Conservation (phyloP, 805 yeast species). For the Cyberlindnera veronae region DNA sequence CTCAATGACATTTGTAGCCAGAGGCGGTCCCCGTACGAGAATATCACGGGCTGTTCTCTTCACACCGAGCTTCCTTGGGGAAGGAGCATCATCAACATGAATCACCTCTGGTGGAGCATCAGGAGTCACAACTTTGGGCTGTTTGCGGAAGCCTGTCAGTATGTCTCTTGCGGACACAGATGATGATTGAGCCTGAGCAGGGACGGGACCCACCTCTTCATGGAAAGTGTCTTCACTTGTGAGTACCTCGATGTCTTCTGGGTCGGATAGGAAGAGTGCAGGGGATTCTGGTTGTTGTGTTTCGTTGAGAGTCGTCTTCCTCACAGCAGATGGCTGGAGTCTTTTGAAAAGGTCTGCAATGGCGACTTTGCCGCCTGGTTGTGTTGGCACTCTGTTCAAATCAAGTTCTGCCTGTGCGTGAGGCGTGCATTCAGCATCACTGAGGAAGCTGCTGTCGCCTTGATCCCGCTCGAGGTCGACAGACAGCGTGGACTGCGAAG, state of each 20-base stretch:
- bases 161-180: slow-evolving; percentile 6
- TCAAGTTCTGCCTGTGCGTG: too few species aligned
- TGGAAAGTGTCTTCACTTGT: not conserved
- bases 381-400: not conserved
- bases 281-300: not conserved
- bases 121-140: not conserved
- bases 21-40: too few species aligned
- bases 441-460: too few species aligned
- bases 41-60: too few species aligned
- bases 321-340: slow-evolving; percentile 4
- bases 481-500: too few species aligned
- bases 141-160: slow-evolving; percentile 8
- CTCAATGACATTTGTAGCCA: too few species aligned
- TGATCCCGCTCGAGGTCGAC: too few species aligned
- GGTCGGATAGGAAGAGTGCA: not conserved
- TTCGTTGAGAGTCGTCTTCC: not conserved
- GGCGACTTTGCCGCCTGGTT: slow-evolving; percentile 3
- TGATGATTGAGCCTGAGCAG: slow-evolving; percentile 2
- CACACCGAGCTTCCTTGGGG: too few species aligned
- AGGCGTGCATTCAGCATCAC: too few species aligned
- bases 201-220: not conserved
- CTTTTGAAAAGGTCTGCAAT: slow-evolving; percentile 16
- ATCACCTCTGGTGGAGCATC: not conserved
- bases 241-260: not conserved
- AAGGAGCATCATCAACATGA: slow-evolving; percentile 3